Base-by-base conservation (phyloP, 2,329 filamentous ascomycete genomes). In the Nothophaeocryptopus gaeumannii region DNA sequence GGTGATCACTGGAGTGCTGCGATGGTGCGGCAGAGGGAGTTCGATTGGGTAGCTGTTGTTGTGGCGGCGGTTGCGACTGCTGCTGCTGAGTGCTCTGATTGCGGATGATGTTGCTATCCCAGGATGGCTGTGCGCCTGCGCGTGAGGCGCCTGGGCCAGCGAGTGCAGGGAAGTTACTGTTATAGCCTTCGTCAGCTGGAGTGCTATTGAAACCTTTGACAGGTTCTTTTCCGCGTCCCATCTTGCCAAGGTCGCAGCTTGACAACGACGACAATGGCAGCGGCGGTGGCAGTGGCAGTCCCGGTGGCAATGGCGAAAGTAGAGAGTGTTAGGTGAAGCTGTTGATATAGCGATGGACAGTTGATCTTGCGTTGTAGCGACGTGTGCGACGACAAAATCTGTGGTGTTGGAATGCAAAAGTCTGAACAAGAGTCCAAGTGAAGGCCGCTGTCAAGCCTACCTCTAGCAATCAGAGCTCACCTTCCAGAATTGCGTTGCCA, bases 141-240 rank as follows among this genome's bases (percentile, higher is more conserved):
- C 48, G 78, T 75, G 56, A 78, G 72, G 63, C 81, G 78, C 30
- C 79, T 13, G 76, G 74, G 49, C 78, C 78, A 38, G 80, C 82
- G 59, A 84, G 69, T 9, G 79, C 81, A 39, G 81, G 81, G 50
- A 84, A 84, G 63, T 84, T 81, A 63, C 81, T 84, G 54, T 42
- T n/a, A 39, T 53, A 59, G 42, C 45, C 34, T 47, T 54, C 45
- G 51, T 64, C 52, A 66, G 64, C 49, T 26, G 20, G 20, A 4
- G 20, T 26, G 3, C 20, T 7, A 7, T 26, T 26, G 20, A 26
- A 26, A 26, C 3, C 20, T 20, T 20, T 51, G 29, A 16, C 11
- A 34, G 8, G 11, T 30, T 14, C 2, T n/a, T 20, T 29, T 16
- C 20, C 39, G 10, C 26, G 20, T 31, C 26, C n/a, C 35, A 40